Conservation (phyloP, 2,329 filamentous ascomycete genomes). For the Delphinella strobiligena region DNA sequence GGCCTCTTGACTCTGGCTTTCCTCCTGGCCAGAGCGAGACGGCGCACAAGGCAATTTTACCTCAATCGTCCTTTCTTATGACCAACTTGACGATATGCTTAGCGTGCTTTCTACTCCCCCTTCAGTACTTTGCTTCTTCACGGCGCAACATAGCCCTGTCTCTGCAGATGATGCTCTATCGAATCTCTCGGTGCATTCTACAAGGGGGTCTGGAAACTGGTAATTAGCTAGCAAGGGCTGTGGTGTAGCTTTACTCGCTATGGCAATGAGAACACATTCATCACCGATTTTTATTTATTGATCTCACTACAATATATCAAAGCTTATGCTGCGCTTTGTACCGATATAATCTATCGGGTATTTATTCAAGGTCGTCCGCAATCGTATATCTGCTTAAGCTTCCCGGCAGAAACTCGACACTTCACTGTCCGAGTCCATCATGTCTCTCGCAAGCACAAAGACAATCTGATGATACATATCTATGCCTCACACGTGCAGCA, state of each 20-base stretch:
- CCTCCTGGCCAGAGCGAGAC: background rate
- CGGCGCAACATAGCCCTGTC: too few relatives aligned
- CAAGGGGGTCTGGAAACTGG: background rate
- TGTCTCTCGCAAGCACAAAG: too few relatives aligned
- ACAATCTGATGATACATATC: too few relatives aligned
- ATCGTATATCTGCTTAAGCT: too few relatives aligned
- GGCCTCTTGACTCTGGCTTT: background rate
- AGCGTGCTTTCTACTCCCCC: background rate
- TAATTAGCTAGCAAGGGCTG: background rate
- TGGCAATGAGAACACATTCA: background rate
- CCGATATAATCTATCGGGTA: too few relatives aligned
- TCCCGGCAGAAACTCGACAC: too few relatives aligned
- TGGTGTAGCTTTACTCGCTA: background rate
- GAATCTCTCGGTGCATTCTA: background rate
- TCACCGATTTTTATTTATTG: background rate
- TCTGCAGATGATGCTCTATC: too few relatives aligned
- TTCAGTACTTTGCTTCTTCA: background rate
- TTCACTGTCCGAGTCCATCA: too few relatives aligned
- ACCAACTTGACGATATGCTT: background rate
- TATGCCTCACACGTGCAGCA: background rate
- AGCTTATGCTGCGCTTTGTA: too few relatives aligned
- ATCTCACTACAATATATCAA: too few relatives aligned
- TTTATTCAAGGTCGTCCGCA: too few relatives aligned
- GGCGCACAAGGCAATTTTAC: background rate
- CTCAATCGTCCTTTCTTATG: background rate